Base-by-base conservation (phyloP, 192 early-diverging fungal genomes). In the Umbelopsis isabellina region DNA sequence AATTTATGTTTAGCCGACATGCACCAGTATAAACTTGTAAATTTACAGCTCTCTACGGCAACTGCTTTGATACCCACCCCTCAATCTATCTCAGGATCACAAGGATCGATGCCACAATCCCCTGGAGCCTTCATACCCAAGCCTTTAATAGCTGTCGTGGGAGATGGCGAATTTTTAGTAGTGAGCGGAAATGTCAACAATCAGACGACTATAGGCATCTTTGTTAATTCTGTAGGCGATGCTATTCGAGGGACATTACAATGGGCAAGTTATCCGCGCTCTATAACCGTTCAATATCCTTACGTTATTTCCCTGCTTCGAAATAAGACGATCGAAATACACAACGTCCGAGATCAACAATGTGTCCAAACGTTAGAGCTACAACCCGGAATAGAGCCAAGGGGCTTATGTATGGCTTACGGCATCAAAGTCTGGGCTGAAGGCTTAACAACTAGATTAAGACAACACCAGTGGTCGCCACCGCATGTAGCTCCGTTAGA, bases 261-360 rank as follows among this genome's bases (percentile, higher is more conserved):
- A 66, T 90, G 83, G 84, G 69, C 75, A 0, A 82, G 82, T 27
- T 84, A 82, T 64, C 86, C 84, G 21, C 69, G 80, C 30, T 77
- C 84, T 21, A 44, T 79, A 74, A 88, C 85, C 20, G 91, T 93
- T 20, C 91, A 95, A 58, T 92, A 83, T 68, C 94, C 94, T 1
- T 93, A 93, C 49, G 85, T 90, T 2, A 80, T 88, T 0, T 87
- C 92, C 0, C 77, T 95, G 3, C 77, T 95, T 21, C 69, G 79
- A 18, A 91, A 88, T 69, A 83, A 89, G 20, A 79, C 80, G 0
- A 77, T 95, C n/a, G 87, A 94, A 75, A 74, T 95, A 18, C 94
- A 95, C 77, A 90, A 92, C 71, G 72, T 92, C 12, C 46, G 87
- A 58, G 86, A 87, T 47, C 92, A 92, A 67, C 72, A 83, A 30